Percentiles rank a stretch among this genome's conserved stretches.
phyloP scores from a whole-genome alignment of 192 early-diverging fungal species.

The Phycomyces blakesleeanus region DNA sequence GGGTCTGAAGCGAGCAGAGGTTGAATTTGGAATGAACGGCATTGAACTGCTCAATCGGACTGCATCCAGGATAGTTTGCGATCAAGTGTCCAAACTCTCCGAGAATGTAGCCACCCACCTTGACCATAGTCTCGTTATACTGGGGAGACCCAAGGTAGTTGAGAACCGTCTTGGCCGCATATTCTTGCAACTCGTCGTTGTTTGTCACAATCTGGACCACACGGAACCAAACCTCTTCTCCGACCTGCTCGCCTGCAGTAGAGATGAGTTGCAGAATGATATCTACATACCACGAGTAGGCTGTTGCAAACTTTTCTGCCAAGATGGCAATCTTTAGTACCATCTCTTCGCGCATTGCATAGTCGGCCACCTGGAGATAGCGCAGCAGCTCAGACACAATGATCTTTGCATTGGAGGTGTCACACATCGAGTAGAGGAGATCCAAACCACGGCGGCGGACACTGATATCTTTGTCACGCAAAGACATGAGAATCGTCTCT shows the following conservation, averaged over 20 bases:
- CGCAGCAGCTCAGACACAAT: conserved; percentile 92
- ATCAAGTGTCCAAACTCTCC: conserved; percentile 98
- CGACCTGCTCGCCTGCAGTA: conserved; percentile 92
- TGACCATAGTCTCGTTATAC: conserved; percentile 94
- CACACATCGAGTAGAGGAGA: conserved; percentile 97
- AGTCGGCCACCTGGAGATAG: conserved; percentile 86
- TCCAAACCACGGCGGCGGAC: conserved; percentile 93
- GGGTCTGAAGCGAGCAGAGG: conserved; percentile 71
- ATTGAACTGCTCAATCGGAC: conserved; percentile 93
- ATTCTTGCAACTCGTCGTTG: conserved; percentile 92
- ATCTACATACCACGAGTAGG: conserved; percentile 98
- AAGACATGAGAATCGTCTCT: conserved; percentile 83
- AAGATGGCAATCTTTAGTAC: conserved; percentile 98
- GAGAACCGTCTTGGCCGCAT: conserved; percentile 82
- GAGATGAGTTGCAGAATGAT: conserved; percentile 94
- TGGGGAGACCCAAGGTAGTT: conserved; percentile 81
- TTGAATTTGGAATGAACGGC: conserved; percentile 90
- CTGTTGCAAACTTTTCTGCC: conserved; percentile 95
- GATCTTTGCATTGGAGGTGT: conserved; percentile 74
- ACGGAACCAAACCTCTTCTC: conserved; percentile 97
- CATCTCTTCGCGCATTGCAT: conserved; percentile 93
- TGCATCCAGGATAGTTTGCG: conserved; percentile 77
- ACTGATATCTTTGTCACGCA: conserved; percentile 97
- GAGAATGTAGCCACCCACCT: conserved; percentile 93
- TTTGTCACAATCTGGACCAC: conserved; percentile 96